Evolutionary conservation across 148 eudicot species (phyloP).

Genomic region (Rhododendron williamsianum): DNA sequence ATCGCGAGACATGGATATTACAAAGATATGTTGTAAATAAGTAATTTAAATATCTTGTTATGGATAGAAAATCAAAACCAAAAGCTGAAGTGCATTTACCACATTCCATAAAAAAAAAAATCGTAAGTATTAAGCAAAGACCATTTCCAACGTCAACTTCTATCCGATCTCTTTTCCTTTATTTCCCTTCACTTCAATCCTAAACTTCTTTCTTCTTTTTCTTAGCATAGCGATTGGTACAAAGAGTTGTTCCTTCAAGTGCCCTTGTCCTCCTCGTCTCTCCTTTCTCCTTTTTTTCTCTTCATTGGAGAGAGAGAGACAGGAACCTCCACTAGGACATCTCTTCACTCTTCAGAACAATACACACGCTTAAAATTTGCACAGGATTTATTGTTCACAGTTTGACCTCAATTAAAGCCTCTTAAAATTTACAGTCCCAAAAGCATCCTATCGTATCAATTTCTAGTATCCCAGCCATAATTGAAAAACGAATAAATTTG

Average conservation of each 20-base stretch:
- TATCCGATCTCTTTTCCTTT: not conserved
- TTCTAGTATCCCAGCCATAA: not conserved
- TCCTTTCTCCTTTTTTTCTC: not conserved
- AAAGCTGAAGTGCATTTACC: not conserved
- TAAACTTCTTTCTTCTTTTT: not conserved
- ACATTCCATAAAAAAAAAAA: not conserved
- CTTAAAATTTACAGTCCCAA: not conserved
- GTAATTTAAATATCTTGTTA: no score
- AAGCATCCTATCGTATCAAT: not conserved
- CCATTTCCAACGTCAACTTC: no score
- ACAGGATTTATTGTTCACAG: not conserved
- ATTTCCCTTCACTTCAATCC: not conserved
- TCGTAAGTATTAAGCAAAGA: no score
- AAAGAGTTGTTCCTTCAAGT: not conserved
- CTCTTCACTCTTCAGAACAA: not conserved
- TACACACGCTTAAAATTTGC: not conserved
- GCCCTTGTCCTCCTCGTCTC: not conserved
- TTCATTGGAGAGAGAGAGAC: no score
- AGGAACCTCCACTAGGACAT: not conserved
- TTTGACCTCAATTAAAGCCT: not conserved
- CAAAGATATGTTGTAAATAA: not conserved
- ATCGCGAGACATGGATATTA: not conserved
- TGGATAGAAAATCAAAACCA: not conserved
- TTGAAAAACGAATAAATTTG: not conserved
- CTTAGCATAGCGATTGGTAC: no score